Conservation (phyloP, 2,329 filamentous ascomycete species). For the Daldinia sp. region DNA sequence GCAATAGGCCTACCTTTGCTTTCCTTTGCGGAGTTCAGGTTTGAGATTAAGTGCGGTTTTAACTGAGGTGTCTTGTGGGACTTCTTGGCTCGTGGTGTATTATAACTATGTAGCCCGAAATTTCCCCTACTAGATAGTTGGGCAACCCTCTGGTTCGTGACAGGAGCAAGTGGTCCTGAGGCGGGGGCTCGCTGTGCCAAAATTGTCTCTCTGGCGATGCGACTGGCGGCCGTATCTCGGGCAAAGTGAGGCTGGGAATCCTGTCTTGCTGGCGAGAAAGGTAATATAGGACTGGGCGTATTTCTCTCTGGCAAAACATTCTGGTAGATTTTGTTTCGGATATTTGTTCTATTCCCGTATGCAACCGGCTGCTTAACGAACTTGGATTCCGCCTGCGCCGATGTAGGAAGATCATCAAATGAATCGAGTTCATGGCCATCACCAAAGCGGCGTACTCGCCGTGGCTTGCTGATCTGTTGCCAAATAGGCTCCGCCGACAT, state of each 20-base stretch:
- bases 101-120: slow-evolving; percentile 56
- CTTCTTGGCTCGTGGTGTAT: slow-evolving; percentile 61
- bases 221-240: slow-evolving; percentile 70
- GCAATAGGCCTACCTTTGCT: slow-evolving; percentile 73
- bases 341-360: slow-evolving; percentile 69
- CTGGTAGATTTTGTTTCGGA: slow-evolving; percentile 66
- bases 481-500: slow-evolving; percentile 57
- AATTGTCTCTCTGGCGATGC: slow-evolving; percentile 69
- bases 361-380: slow-evolving; percentile 82
- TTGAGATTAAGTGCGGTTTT: slow-evolving; percentile 90
- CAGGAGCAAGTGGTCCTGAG: slow-evolving; percentile 60
- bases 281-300: slow-evolving; percentile 62
- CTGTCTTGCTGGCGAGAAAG: slow-evolving; percentile 65
- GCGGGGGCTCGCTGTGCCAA: slow-evolving; percentile 67
- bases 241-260: slow-evolving; percentile 68
- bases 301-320: slow-evolving; percentile 62
- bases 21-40: slow-evolving; percentile 76
- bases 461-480: slow-evolving; percentile 78
- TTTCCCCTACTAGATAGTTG: slow-evolving; percentile 61
- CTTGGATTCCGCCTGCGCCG: slow-evolving; percentile 78
- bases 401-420: slow-evolving; percentile 95
- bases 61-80: slow-evolving; percentile 63
- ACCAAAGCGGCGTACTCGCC: slow-evolving; percentile 78
- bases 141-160: slow-evolving; percentile 63
- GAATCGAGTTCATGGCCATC: slow-evolving; percentile 91